phyloP scores from a whole-genome alignment of 164 flowering plant species.

The Annona cherimola region DNA sequence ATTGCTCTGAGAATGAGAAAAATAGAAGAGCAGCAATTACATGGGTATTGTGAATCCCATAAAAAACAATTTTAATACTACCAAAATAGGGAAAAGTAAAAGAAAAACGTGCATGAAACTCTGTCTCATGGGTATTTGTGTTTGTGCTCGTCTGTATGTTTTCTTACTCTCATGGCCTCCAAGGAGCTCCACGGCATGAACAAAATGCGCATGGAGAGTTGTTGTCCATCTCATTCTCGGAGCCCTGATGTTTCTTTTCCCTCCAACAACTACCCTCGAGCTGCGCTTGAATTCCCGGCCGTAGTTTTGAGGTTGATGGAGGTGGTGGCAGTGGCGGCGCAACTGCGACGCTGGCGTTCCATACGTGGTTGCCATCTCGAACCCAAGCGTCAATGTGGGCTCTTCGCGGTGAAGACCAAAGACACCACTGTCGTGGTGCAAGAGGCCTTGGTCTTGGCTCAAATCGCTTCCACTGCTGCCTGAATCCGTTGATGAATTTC shows the following conservation, averaged over 20 bases:
- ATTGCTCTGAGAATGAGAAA: too few species aligned
- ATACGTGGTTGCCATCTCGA: conserved; percentile 26
- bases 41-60: neutral
- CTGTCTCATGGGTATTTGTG: neutral
- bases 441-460: conserved; percentile 53
- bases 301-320: conserved; percentile 50
- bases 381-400: conserved; percentile 57
- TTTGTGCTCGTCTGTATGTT: neutral
- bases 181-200: conserved; percentile 92
- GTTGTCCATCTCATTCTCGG: conserved; percentile 99
- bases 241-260: conserved; percentile 69
- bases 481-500: conserved; percentile 51
- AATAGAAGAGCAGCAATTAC: neutral
- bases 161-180: conserved; percentile 94
- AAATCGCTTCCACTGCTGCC: conserved; percentile 63
- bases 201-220: conserved; percentile 90
- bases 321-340: conserved; percentile 19
- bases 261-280: conserved; percentile 34
- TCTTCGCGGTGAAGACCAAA: conserved; percentile 14
- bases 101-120: neutral
- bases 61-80: neutral
- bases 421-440: conserved; percentile 18
- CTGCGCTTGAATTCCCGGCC: conserved; percentile 60
- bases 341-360: conserved; percentile 13
- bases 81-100: neutral